Conservation (phyloP, 768 basidiomycete genomes). For the Lentinula boryana region DNA sequence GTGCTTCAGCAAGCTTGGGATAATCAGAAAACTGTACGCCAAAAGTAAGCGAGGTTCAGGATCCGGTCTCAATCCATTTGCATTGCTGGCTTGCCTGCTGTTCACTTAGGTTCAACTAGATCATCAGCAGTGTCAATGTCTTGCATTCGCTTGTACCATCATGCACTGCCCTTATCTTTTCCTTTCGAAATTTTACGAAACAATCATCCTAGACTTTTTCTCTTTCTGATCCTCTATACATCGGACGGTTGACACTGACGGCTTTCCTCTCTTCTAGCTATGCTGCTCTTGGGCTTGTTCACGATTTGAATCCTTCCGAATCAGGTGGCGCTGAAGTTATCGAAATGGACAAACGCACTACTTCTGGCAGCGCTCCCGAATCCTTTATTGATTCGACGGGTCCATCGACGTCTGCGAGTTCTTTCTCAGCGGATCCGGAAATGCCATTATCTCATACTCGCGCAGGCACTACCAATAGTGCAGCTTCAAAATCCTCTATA, state of each 20-base stretch:
- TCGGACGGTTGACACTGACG: conserved; percentile 1
- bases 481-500: conserved; percentile 17
- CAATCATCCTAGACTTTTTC: conserved; percentile 2
- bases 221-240: not conserved
- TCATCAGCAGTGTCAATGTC: not conserved
- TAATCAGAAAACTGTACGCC: conserved; percentile 76
- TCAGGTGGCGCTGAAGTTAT: conserved; percentile 60
- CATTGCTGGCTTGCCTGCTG: not conserved
- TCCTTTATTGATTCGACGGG: conserved; percentile 10
- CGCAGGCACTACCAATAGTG: not conserved
- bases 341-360: conserved; percentile 15
- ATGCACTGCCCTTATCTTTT: not conserved
- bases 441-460: not conserved
- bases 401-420: conserved; percentile 8
- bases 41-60: conserved; percentile 62
- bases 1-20: conserved; percentile 85
- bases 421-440: conserved; percentile 12
- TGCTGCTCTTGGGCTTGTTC: conserved; percentile 65
- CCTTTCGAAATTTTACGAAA: not conserved
- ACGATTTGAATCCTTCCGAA: conserved; percentile 59
- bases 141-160: not conserved
- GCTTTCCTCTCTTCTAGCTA: conserved; percentile 44
- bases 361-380: conserved; percentile 2
- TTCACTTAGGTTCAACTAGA: conserved; percentile 1
- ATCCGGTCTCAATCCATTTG: not conserved